Evolutionary conservation across 2,329 filamentous ascomycete species (phyloP), one percentile per base, ranked within the genome.

Genomic region (Xylaria sp.): DNA sequence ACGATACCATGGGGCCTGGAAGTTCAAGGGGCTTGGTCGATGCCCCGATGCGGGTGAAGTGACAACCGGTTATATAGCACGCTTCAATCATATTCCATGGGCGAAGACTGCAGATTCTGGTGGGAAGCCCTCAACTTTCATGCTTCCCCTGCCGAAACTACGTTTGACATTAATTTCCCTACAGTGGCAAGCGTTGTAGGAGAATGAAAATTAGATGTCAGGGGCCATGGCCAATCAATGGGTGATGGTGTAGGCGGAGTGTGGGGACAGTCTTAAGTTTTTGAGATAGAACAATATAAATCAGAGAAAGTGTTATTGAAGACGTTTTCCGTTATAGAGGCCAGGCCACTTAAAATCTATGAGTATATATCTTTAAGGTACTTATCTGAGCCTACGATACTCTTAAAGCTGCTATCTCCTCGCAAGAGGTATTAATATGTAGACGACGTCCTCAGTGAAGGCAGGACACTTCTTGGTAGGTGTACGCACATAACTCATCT

Each of bases 231-330:
- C 44, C 59, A 23, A 39, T 37, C 59, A 23, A 39, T 37, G 41
- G 18, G 13, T 46, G 18, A 15, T 13, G 37, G 34, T 15, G 54
- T 39, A 23, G 32, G 25, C 50, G 23, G 32, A 65, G 18, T 13
- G 25, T 65, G 2, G n/a, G 44, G n/a, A 52, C 44, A 58, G 58
- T 44, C 37, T 28, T 51, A 28, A 46, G 9, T 66, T 67, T 68
- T 68, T 63, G 46, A 60, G 23, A 69, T 69, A 69, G 57, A 69
- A 13, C 44, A 69, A 66, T 58, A 69, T 13, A 57, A 66, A 62
- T 52, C 46, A 23, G 9, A 50, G 46, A 50, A 23, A 50, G 9
- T 50, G 20, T 63, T 63, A 51, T 23, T 28, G 20, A 55, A 46
- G 3, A 6, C 5, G 20, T 20, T 8, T 12, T 39, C 34, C n/a